Evolutionary conservation across 306 rosid genomes (phyloP), one percentile per base, ranked within the genome.

Genomic region (Rubus parviflorus): DNA sequence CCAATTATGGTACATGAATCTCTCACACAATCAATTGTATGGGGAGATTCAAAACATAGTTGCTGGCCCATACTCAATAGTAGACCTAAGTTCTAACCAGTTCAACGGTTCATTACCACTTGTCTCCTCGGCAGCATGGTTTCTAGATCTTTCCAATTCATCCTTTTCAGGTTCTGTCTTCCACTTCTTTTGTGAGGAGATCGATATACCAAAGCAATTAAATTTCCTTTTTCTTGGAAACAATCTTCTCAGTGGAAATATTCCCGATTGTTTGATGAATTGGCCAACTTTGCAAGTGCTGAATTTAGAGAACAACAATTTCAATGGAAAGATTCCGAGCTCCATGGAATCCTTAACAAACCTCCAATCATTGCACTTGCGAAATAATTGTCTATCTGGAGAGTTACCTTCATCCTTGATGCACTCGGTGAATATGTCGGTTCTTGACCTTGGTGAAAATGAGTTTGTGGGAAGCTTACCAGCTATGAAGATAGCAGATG

Each of bases 241-340:
- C 49, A 82, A 77, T 67, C 49, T 62, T 48, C 80, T 82, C 23
- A n/a, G 46, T 10, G 83, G 83, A 48, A 70, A 17, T 63, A 73
- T 83, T 35, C 51, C 68, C 58, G 74, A 88, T 56, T 76, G 85
- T 56, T 81, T 61, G 81, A 65, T 37, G 9, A 15, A 66, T 4
- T 77, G 81, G 75, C 23, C 30, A 57, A 0, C 0, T 0, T 63
- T 75, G 22, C 0, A 0, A 1, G 0, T 8, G 7, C 1, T 88
- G 40, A 62, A 85, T 70, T 68, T 88, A 64, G 81, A 81, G 0
- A 11, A 14, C 20, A 88, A 85, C 80, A 76, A 77, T 17, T 77
- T 85, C 0, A 63, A 57, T 13, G 87, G 91, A n/a, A 40, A 64
- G 4, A 81, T 88, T 7, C 91, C 91, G 37, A 77, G 53, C 14